Evolutionary conservation across 495 filamentous ascomycete species (phyloP).

Genomic region (Bathelium albidoporum): DNA sequence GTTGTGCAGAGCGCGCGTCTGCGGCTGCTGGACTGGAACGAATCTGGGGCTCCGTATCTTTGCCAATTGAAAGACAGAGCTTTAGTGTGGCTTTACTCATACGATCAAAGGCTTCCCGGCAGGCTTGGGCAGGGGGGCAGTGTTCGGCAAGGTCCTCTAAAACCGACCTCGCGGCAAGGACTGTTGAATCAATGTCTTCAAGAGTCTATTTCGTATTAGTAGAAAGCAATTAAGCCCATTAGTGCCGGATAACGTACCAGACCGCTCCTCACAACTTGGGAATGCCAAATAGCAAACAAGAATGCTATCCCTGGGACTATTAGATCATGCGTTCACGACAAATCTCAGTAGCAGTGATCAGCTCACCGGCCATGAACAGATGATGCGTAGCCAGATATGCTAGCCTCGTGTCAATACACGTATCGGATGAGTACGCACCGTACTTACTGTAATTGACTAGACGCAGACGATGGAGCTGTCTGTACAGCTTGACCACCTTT

Average conservation of each 20-base stretch:
- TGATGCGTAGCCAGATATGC: slow-evolving; percentile 92
- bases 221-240: background rate
- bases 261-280: slow-evolving; percentile 69
- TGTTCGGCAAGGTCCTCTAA: slow-evolving; percentile 64
- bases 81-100: slow-evolving; percentile 91
- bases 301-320: slow-evolving; percentile 66
- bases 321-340: background rate
- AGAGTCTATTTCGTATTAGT: slow-evolving; percentile 53
- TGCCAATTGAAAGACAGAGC: slow-evolving; percentile 69
- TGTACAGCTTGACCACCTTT: slow-evolving; percentile 80
- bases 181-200: slow-evolving; percentile 93
- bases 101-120: slow-evolving; percentile 86
- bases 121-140: slow-evolving; percentile 73
- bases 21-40: slow-evolving; percentile 16
- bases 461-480: slow-evolving; percentile 76
- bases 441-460: slow-evolving; percentile 71
- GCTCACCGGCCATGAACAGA: slow-evolving; percentile 83
- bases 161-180: slow-evolving; percentile 89
- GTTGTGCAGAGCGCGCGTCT: slow-evolving; percentile 11
- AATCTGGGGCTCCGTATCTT: slow-evolving; percentile 56
- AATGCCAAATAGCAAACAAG: slow-evolving; percentile 96
- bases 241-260: slow-evolving; percentile 49
- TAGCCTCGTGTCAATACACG: background rate
- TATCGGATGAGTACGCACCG: background rate
- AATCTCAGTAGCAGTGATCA: background rate